Conservation (phyloP, 192 early-diverging fungal species). For the Cetraspora pellucida region DNA sequence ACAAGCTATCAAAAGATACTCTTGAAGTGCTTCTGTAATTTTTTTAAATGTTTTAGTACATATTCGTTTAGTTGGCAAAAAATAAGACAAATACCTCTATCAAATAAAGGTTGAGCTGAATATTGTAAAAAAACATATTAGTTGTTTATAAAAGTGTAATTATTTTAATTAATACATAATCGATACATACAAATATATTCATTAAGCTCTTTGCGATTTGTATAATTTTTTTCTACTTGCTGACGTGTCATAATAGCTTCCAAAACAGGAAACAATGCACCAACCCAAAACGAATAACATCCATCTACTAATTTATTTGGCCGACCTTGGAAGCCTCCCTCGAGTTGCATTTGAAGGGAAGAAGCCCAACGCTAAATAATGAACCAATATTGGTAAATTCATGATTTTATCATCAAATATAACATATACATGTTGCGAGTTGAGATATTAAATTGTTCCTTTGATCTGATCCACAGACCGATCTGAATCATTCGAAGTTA, state of each 20-base stretch:
- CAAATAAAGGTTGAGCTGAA: constrained; percentile 35
- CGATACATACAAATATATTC: neutral
- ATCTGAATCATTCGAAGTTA: too few species aligned
- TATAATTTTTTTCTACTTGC: neutral
- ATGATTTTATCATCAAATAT: neutral
- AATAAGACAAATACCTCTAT: constrained; percentile 9
- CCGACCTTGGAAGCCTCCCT: constrained; percentile 95
- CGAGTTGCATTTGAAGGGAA: constrained; percentile 80
- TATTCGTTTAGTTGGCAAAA: neutral
- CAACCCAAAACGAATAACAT: constrained; percentile 97
- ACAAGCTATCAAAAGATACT: constrained; percentile 88
- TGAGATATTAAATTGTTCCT: too few species aligned
- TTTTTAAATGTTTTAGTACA: neutral
- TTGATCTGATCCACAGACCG: too few species aligned
- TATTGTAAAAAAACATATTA: neutral
- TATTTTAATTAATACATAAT: neutral
- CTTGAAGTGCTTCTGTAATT: constrained; percentile 71
- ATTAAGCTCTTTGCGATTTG: neutral
- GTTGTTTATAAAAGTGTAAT: neutral
- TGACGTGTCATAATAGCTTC: constrained; percentile 44
- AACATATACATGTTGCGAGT: neutral
- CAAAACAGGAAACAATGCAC: constrained; percentile 76
- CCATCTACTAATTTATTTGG: constrained; percentile 98
- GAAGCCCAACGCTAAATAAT: constrained; percentile 66
- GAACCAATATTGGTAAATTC: neutral